phyloP scores from a whole-genome alignment of 2,329 filamentous ascomycete species.

The Colletotrichum neosansevieriae region DNA sequence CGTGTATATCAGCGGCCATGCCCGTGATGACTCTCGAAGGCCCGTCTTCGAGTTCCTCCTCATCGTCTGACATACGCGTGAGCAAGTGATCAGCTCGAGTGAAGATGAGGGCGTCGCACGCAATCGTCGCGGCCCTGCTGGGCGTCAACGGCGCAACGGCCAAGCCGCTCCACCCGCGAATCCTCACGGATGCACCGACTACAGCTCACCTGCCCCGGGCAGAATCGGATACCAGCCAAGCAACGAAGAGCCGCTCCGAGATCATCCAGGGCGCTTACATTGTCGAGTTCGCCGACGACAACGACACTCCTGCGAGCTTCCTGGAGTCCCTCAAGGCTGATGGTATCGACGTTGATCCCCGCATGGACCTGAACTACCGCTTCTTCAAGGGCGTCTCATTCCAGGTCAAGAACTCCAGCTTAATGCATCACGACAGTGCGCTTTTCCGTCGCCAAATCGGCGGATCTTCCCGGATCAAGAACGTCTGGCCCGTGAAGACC shows the following conservation, averaged over 20 bases:
- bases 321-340: constrained; percentile 36
- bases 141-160: constrained; percentile 6
- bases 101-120: constrained; percentile 22
- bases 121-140: constrained; percentile 18
- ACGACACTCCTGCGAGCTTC: constrained; percentile 35
- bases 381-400: constrained; percentile 46
- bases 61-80: constrained; percentile 9
- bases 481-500: constrained; percentile 47
- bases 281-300: constrained; percentile 43
- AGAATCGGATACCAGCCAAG: not conserved
- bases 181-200: not conserved
- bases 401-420: constrained; percentile 44
- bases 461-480: constrained; percentile 44
- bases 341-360: constrained; percentile 39
- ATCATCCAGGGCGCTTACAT: constrained; percentile 44
- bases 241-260: not conserved
- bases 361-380: constrained; percentile 43
- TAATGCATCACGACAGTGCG: constrained; percentile 42
- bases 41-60: not conserved
- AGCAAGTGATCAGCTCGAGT: constrained; percentile 20
- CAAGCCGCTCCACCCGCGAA: constrained; percentile 27
- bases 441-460: constrained; percentile 40
- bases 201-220: not conserved
- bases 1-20: not conserved
- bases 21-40: not conserved